Evolutionary conservation across 139 green algal species (phyloP), one percentile per base, ranked within the genome.

Genomic region (Chara braunii): DNA sequence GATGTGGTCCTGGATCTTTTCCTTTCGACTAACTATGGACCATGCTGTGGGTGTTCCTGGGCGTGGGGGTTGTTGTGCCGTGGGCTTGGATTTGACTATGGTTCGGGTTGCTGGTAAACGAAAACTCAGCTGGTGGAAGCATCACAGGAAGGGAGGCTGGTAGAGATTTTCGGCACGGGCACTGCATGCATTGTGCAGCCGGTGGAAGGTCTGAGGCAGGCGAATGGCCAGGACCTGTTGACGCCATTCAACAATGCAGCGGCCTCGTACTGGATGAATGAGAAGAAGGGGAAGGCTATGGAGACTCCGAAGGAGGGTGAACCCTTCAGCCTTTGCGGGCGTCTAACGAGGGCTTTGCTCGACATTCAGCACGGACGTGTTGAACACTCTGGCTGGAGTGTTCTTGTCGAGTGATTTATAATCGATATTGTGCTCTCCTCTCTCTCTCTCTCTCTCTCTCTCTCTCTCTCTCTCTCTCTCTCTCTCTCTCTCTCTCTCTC

Each of bases 101-200:
- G n/a, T n/a, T n/a, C n/a, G n/a, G n/a, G n/a, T n/a, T n/a, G n/a
- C n/a, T n/a, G n/a, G n/a, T n/a, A n/a, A n/a, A n/a, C n/a, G n/a
- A n/a, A n/a, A n/a, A 9, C 7, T 3, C 58, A 84, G 54, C 36
- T 87, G 51, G 2, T 72, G 43, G 36, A 24, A 6, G 72, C 77
- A 24, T 43, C 56, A 33, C 14, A 6, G 2, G 64, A 81, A 30
- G 79, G 76, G 9, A 65, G 75, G 0, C 68, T 94, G 59, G 54
- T 83, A 28, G 87, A 94, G 70, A 60, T 83, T 1, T 94, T 94
- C 75, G 87, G 85, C 9, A 85, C 60, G 1, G 87, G 87, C 29
- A 94, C 87, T 31, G 87, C 87, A 3, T 82, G 75, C 60, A 77
- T 94, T 5, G 74, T 94, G 14, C 84, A 92, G 69, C 84, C 87